phyloP scores from a whole-genome alignment of 176 grass and related monocot genomes.

The Stipa capillata region DNA sequence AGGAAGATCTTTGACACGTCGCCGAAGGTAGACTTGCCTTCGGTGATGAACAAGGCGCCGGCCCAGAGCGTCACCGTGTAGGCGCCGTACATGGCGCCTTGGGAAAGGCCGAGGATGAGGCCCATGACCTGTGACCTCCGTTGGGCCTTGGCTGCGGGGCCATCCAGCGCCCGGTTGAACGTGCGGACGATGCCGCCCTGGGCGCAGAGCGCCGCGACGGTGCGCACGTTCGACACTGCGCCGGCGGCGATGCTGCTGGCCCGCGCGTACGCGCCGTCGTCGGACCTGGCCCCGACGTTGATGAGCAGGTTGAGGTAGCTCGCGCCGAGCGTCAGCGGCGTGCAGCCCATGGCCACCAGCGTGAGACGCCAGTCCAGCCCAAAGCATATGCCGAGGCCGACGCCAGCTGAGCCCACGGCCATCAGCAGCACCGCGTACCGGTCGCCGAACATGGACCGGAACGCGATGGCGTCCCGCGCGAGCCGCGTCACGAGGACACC shows the following conservation, averaged over 20 bases:
- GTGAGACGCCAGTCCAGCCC: constrained; percentile 48
- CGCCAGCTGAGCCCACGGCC: constrained; percentile 46
- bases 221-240: constrained; percentile 38
- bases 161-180: constrained; percentile 20
- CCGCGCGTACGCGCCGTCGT: constrained; percentile 21
- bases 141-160: not conserved
- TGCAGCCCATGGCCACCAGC: constrained; percentile 27
- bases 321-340: constrained; percentile 37
- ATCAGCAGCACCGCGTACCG: constrained; percentile 54
- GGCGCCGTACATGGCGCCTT: constrained; percentile 48
- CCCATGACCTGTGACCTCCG: constrained; percentile 36
- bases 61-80: constrained; percentile 46
- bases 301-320: constrained; percentile 52
- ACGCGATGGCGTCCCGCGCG: constrained; percentile 32
- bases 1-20: constrained; percentile 64
- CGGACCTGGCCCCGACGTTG: constrained; percentile 21
- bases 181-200: constrained; percentile 26
- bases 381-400: constrained; percentile 48
- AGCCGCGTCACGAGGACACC: constrained; percentile 43
- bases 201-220: constrained; percentile 31
- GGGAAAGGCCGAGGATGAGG: constrained; percentile 35
- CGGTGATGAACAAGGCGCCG: constrained; percentile 30
- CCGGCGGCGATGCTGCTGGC: constrained; percentile 44
- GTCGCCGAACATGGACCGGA: constrained; percentile 58
- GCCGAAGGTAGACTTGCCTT: constrained; percentile 21